Percentiles rank a stretch among this genome's conserved stretches.
These are phyloP conservation scores for Pyrus pyrifolia DNA, from an alignment of 306 rosid genomes.

Conservation along the genomic window DNA sequence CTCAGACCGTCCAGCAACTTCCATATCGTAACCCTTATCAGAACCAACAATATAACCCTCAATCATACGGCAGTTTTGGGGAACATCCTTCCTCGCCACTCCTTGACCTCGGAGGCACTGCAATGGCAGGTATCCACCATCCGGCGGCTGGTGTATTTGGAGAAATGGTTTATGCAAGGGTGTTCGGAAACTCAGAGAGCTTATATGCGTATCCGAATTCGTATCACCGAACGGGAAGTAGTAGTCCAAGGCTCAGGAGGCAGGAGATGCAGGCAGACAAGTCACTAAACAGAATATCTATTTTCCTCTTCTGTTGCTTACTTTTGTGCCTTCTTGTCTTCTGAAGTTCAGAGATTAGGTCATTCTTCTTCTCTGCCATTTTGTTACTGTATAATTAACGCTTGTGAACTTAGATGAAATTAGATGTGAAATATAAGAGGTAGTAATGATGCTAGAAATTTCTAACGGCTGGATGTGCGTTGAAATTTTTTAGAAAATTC, in stretches of 20 bases:
- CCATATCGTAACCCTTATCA: slow-evolving; percentile 76
- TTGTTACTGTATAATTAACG: slow-evolving; percentile 28
- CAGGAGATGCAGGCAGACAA: slow-evolving; percentile 78
- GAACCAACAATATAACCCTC: slow-evolving; percentile 35
- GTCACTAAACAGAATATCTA: slow-evolving; percentile 69
- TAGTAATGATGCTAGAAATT: background rate
- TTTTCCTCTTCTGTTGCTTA: slow-evolving; percentile 76
- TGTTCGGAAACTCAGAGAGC: slow-evolving; percentile 59
- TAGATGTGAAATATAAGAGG: background rate
- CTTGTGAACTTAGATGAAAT: slow-evolving; percentile 1
- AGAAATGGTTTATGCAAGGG: slow-evolving; percentile 63
- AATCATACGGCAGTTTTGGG: slow-evolving; percentile 18
- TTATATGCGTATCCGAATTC: slow-evolving; percentile 45
- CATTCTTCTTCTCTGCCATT: slow-evolving; percentile 6
- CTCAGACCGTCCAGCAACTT: slow-evolving; percentile 48
- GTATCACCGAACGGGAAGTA: slow-evolving; percentile 34
- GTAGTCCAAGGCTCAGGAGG: slow-evolving; percentile 65
- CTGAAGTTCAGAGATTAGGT: slow-evolving; percentile 24
- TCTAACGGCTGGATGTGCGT: too few species aligned
- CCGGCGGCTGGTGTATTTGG: slow-evolving; percentile 64
- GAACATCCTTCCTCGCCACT: slow-evolving; percentile 44
- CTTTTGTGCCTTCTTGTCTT: slow-evolving; percentile 77
- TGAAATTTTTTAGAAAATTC: too few species aligned
- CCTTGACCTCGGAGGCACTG: slow-evolving; percentile 36
- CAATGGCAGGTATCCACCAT: slow-evolving; percentile 39